phyloP scores from a whole-genome alignment of 768 basidiomycete genomes.

The Tulasnella sp. region DNA sequence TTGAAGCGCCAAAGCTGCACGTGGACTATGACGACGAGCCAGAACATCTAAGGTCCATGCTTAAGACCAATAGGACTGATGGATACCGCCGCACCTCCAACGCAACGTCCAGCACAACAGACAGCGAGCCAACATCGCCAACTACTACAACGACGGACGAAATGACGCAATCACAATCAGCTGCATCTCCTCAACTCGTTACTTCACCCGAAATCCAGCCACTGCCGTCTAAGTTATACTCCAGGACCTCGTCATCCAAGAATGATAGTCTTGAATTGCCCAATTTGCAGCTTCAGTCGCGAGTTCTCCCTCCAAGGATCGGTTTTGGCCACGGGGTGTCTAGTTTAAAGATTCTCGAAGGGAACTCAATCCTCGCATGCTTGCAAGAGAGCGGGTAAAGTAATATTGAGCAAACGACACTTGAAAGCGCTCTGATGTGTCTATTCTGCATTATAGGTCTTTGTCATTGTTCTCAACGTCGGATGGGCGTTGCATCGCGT shows the following conservation, averaged over 20 bases:
- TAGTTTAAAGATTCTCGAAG: slow-evolving; percentile 37
- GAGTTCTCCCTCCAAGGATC: slow-evolving; percentile 37
- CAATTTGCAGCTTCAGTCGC: neutral
- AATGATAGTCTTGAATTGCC: neutral
- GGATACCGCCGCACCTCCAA: neutral
- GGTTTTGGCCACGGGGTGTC: slow-evolving; percentile 33
- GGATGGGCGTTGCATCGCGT: slow-evolving; percentile 38
- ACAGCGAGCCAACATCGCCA: neutral
- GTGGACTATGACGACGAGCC: slow-evolving; percentile 77
- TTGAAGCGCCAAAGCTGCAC: slow-evolving; percentile 65
- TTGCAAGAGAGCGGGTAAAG: slow-evolving; percentile 58
- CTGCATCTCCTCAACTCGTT: neutral
- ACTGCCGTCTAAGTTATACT: neutral
- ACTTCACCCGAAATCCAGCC: neutral
- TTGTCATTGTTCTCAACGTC: slow-evolving; percentile 29
- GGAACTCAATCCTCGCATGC: slow-evolving; percentile 35
- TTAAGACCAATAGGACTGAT: slow-evolving; percentile 34
- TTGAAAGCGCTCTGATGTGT: neutral
- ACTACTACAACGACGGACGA: neutral
- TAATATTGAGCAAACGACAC: too few species aligned
- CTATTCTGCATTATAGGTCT: neutral
- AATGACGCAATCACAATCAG: neutral
- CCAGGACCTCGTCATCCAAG: neutral
- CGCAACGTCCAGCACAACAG: neutral
- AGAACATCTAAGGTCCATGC: slow-evolving; percentile 59